Evolutionary conservation across 2,329 filamentous ascomycete species (phyloP).

Genomic region (Penicillium sp.): DNA sequence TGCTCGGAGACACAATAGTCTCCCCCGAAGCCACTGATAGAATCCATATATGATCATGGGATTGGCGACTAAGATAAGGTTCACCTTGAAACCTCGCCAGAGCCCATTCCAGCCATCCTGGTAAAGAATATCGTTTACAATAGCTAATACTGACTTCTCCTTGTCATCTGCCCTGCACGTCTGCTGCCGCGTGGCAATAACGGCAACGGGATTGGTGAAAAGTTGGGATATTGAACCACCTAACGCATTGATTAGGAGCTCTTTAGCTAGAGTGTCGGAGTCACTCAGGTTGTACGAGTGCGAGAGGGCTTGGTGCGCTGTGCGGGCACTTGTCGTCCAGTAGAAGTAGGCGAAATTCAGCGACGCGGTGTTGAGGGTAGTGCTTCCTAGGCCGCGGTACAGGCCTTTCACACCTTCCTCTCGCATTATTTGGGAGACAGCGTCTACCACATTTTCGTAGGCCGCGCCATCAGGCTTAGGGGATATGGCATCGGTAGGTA

Average conservation of each 20-base stretch:
- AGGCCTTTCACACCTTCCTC: not conserved
- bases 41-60: slow-evolving; percentile 3
- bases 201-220: not conserved
- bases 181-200: not conserved
- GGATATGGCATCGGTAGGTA: not conserved
- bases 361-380: not conserved
- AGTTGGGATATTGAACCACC: not conserved
- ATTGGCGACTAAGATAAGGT: not conserved
- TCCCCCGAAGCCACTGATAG: not conserved
- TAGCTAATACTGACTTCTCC: not conserved
- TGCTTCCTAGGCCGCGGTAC: not conserved
- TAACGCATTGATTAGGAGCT: not conserved
- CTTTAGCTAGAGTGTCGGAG: not conserved
- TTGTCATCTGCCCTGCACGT: not conserved
- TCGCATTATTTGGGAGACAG: not conserved
- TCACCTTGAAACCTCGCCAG: not conserved
- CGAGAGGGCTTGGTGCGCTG: not conserved
- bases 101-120: not conserved
- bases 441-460: not conserved
- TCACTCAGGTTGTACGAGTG: not conserved
- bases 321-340: not conserved
- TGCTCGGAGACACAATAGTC: not conserved
- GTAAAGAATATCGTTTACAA: not conserved
- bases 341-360: slow-evolving; percentile 1
- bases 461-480: not conserved